Evolutionary conservation across 2,329 filamentous ascomycete genomes (phyloP).

Genomic region (Colletotrichum spinosum): DNA sequence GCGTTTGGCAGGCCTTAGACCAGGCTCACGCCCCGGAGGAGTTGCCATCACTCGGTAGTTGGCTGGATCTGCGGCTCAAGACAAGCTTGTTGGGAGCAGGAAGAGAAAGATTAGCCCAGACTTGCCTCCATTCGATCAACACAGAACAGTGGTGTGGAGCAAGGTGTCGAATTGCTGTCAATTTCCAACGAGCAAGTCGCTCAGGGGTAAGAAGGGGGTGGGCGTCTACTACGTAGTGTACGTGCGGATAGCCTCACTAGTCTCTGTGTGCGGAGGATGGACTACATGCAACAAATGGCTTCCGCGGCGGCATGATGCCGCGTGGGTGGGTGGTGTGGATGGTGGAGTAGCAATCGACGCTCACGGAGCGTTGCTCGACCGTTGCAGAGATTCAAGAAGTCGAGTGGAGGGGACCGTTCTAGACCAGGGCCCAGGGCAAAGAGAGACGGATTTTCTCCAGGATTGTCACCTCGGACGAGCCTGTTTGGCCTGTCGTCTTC

Average conservation of each 20-base stretch:
- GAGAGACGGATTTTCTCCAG: slow-evolving; percentile 20
- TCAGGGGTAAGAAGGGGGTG: slow-evolving; percentile 9
- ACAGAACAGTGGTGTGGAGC: slow-evolving; percentile 13
- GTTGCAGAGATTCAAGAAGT: slow-evolving; percentile 1
- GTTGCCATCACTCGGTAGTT: slow-evolving; percentile 29
- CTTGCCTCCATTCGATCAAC: slow-evolving; percentile 11
- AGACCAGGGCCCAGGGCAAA: slow-evolving; percentile 19
- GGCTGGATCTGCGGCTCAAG: slow-evolving; percentile 12
- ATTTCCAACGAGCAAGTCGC: slow-evolving; percentile 19
- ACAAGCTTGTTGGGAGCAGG: not conserved
- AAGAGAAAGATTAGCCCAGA: not conserved
- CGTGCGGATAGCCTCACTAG: not conserved
- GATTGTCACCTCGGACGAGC: not conserved
- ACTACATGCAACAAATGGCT: not conserved
- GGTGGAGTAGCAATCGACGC: not conserved
- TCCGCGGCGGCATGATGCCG: slow-evolving; percentile 18
- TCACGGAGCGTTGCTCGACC: no score
- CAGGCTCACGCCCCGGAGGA: slow-evolving; percentile 3
- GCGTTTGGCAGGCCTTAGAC: slow-evolving; percentile 13
- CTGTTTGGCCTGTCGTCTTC: not conserved
- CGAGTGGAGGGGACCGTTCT: slow-evolving; percentile 7
- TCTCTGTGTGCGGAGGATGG: no score
- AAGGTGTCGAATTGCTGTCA: slow-evolving; percentile 26
- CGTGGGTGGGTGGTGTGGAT: slow-evolving; percentile 12
- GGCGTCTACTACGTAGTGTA: no score